Percentiles rank a stretch among this genome's conserved stretches.
Conservation (phyloP, 768 basidiomycete species). For the Candolleomyces efflorescens region DNA sequence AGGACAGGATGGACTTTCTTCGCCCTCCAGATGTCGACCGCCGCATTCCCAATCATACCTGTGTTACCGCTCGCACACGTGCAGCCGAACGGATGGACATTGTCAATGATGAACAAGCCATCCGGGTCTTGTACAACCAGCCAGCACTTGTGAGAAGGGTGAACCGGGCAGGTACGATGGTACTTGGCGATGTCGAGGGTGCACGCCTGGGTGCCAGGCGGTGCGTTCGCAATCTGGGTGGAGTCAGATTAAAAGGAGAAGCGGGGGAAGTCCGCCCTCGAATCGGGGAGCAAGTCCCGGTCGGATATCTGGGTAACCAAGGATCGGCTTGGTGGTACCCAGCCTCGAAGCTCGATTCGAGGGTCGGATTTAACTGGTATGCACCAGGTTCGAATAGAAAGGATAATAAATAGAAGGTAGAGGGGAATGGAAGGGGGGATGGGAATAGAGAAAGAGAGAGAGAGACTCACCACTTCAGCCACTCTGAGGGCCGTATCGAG, state of each 20-base stretch:
- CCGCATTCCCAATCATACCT: constrained; percentile 24
- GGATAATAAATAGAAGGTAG: too few relatives aligned
- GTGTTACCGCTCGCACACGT: constrained; percentile 25
- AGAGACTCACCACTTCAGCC: constrained; percentile 21
- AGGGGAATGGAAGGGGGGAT: background rate
- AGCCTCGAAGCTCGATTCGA: too few relatives aligned
- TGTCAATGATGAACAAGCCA: constrained; percentile 27
- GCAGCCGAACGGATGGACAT: constrained; percentile 25
- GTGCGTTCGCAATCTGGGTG: constrained; percentile 24
- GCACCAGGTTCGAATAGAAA: too few relatives aligned
- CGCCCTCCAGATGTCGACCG: constrained; percentile 22
- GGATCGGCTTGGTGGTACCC: too few relatives aligned
- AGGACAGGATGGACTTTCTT: constrained; percentile 14
- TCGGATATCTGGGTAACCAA: too few relatives aligned
- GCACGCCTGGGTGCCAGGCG: constrained; percentile 25
- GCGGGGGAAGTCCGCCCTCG: constrained; percentile 8
- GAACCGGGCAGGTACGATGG: constrained; percentile 28
- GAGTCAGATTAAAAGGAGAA: background rate
- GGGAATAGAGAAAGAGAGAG: background rate
- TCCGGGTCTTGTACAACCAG: constrained; percentile 22
- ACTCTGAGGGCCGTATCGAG: constrained; percentile 20
- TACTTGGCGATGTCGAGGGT: constrained; percentile 29
- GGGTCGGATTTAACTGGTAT: too few relatives aligned
- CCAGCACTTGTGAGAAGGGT: constrained; percentile 28
- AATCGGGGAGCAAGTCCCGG: background rate